Evolutionary conservation across 2,329 filamentous ascomycete genomes (phyloP).

Genomic region (Venturia pyrina): DNA sequence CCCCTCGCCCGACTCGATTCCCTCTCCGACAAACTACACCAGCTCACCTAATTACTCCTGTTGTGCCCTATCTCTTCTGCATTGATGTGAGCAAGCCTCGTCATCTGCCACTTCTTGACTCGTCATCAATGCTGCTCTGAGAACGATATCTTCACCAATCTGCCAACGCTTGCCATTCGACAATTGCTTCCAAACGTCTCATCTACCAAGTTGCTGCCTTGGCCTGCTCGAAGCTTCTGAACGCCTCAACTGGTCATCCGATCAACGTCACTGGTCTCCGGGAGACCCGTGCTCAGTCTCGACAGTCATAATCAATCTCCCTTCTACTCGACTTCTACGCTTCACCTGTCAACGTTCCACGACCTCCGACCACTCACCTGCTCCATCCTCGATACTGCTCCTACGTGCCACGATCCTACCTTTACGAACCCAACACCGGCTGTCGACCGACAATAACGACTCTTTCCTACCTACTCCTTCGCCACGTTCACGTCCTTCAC

Average conservation of each 20-base stretch:
- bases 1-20: not conserved
- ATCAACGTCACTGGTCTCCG: not conserved
- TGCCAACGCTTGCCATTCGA: conserved; percentile 1
- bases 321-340: not conserved
- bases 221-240: conserved; percentile 1
- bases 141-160: not conserved
- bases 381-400: not conserved
- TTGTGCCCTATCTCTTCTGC: conserved; percentile 1
- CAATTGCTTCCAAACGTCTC: not conserved
- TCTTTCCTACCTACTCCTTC: not conserved
- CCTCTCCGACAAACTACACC: not conserved
- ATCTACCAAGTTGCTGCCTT: not conserved
- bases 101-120: conserved; percentile 5
- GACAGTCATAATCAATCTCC: not conserved
- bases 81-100: conserved; percentile 7
- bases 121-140: conserved; percentile 8
- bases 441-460: conserved; percentile 11
- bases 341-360: not conserved
- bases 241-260: conserved; percentile 1
- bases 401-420: conserved; percentile 5
- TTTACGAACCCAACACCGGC: conserved; percentile 1
- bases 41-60: not conserved
- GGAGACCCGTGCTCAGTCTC: not conserved
- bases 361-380: not conserved
- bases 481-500: conserved; percentile 2